Evolutionary conservation across 768 basidiomycete species (phyloP).

Genomic region (Xerocomus spinulosus): DNA sequence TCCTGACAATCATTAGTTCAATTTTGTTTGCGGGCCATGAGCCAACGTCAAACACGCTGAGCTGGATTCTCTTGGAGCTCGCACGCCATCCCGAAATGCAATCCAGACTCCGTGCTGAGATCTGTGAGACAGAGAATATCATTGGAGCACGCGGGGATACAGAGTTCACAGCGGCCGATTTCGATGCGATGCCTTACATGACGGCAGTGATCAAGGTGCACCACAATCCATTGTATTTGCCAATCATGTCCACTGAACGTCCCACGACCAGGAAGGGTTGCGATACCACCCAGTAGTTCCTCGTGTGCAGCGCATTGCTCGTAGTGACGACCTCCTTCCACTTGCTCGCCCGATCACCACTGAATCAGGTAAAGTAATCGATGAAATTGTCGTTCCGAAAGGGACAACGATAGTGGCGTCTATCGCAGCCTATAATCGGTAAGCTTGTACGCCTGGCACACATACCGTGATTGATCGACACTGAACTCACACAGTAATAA

Average conservation of each 20-base stretch:
- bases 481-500: background rate
- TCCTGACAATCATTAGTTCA: constrained; percentile 32
- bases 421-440: background rate
- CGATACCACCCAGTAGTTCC: constrained; percentile 48
- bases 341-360: background rate
- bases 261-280: constrained; percentile 28
- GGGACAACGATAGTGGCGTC: background rate
- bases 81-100: constrained; percentile 56
- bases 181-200: constrained; percentile 48
- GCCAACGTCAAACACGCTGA: constrained; percentile 52
- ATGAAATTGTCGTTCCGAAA: constrained; percentile 16
- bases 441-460: constrained; percentile 2
- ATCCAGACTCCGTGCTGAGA: constrained; percentile 45
- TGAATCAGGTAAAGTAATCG: constrained; percentile 35
- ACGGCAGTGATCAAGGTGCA: constrained; percentile 28
- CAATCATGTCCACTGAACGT: too few relatives aligned
- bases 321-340: constrained; percentile 42
- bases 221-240: too few relatives aligned
- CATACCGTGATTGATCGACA: background rate
- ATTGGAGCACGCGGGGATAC: constrained; percentile 1
- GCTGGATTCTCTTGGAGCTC: constrained; percentile 41
- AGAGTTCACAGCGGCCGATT: constrained; percentile 33
- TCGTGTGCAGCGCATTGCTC: constrained; percentile 49
- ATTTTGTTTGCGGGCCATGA: constrained; percentile 44
- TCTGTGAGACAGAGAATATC: constrained; percentile 1